These are phyloP conservation scores for Coelastrella sp. DNA, from an alignment of 139 green algal genomes.

Conservation along the genomic window DNA sequence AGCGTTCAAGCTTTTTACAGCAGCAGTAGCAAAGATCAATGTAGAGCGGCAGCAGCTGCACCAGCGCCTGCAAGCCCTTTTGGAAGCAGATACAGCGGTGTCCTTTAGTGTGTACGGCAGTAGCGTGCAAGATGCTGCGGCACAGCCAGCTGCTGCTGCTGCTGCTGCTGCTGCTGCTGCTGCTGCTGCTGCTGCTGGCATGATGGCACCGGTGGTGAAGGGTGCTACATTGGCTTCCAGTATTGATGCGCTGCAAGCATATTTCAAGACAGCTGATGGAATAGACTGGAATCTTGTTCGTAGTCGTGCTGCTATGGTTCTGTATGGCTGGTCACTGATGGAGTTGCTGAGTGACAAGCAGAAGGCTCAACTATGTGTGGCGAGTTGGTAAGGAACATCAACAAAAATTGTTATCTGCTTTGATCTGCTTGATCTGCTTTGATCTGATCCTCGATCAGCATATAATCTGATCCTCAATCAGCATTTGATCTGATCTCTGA, in stretches of 20 bases:
- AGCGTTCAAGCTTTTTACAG: background rate
- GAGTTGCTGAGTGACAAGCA: background rate
- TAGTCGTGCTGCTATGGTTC: background rate
- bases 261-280: background rate
- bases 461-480: too few relatives aligned
- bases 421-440: background rate
- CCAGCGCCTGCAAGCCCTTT: background rate
- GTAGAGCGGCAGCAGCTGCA: background rate
- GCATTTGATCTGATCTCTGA: too few relatives aligned
- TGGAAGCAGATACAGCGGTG: background rate
- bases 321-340: background rate
- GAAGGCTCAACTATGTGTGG: background rate
- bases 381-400: background rate
- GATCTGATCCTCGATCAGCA: background rate
- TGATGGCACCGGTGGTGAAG: too few relatives aligned
- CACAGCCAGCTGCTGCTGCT: background rate
- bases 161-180: background rate
- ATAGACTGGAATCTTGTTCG: background rate
- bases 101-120: background rate
- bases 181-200: background rate
- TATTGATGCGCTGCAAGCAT: background rate
- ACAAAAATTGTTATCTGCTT: background rate
- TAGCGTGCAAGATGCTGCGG: background rate
- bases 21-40: background rate
- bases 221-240: background rate